Conservation (phyloP, 2,329 filamentous ascomycete genomes). For the Colletotrichum tropicicola region DNA sequence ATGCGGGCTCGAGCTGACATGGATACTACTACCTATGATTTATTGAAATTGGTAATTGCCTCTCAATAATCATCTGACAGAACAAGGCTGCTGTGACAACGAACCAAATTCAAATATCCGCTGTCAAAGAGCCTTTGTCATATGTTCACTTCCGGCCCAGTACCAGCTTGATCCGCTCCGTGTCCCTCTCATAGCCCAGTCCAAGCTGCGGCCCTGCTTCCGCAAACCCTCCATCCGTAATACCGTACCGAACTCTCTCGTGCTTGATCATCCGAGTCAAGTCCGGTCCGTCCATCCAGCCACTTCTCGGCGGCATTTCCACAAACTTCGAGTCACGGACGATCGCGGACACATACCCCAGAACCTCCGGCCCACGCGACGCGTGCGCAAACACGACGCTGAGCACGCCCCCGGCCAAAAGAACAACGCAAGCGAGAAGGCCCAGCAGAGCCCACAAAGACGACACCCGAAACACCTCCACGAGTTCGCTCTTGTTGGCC, state of each 20-base stretch:
- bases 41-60: too few species aligned
- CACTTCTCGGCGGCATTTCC: neutral
- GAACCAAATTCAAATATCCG: too few species aligned
- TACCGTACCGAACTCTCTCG: neutral
- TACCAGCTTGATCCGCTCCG: neutral
- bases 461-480: neutral
- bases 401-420: neutral
- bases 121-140: too few species aligned
- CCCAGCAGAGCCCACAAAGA: neutral
- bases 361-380: neutral
- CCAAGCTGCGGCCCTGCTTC: neutral
- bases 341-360: conserved; percentile 1
- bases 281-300: neutral
- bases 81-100: too few species aligned
- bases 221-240: neutral
- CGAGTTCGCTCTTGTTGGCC: neutral
- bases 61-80: too few species aligned
- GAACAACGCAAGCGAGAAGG: neutral
- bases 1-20: too few species aligned
- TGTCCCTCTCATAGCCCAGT: neutral
- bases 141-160: neutral
- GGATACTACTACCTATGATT: too few species aligned
- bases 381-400: neutral
- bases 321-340: conserved; percentile 1
- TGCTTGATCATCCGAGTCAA: neutral